Evolutionary conservation across 257 asterid species (phyloP), one percentile per base, ranked within the genome.

Genomic region (Plectranthus barbatus): DNA sequence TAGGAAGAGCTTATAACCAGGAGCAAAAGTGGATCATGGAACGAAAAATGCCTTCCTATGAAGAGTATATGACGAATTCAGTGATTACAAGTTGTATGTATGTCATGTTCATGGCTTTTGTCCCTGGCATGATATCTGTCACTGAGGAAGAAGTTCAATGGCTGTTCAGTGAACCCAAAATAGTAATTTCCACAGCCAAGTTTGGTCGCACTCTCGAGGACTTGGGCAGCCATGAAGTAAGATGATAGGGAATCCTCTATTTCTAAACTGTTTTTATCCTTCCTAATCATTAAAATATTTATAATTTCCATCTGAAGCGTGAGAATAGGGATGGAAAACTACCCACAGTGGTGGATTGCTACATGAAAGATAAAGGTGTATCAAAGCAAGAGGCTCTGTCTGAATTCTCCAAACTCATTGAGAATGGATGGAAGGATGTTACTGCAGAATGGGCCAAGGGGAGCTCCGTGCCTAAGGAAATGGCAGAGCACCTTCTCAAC

Each of bases 21-120:
- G 77, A 78, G 67, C 62, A 31, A 3, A 37, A 40, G 13, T 78
- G 83, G n/a, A n/a, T n/a, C n/a, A n/a, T n/a, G n/a, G n/a, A n/a
- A n/a, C n/a, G n/a, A n/a, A n/a, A n/a, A n/a, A 45, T 70, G 73
- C 83, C 80, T 6, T 0, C 45, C 3, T 78, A 50, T 9, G 69
- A 71, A 14, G 78, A 74, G 12, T 78, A 74, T 15, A 4, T 53
- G 1, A 31, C 2, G 0, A 78, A 71, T 11, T 51, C 77, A 1
- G 8, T 62, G 34, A 8, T 68, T 7, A 71, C 80, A 0, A 60
- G 80, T 8, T 39, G 69, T 23, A 26, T 70, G 0, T 26, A 14
- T 20, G 4, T 66, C 4, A 39, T 63, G 58, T 62, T 46, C 20
- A 14, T 29, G 1, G 15, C 69, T 20, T 31, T 31, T 3, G 3